Conservation (phyloP, 495 filamentous ascomycete genomes). For the Pseudevernia furfuracea region DNA sequence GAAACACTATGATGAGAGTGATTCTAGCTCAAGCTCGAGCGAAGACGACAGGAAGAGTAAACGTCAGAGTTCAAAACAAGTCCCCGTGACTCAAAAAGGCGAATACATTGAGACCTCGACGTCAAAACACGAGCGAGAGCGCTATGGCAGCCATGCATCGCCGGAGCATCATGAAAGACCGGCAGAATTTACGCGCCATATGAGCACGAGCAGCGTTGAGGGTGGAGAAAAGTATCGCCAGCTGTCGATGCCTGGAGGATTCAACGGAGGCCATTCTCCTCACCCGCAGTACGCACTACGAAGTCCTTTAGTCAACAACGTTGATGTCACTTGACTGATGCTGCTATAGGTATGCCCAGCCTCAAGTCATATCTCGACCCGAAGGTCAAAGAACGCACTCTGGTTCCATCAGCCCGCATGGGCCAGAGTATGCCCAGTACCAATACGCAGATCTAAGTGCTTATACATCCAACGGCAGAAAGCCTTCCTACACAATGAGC, state of each 20-base stretch:
- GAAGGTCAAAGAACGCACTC: conserved; percentile 22
- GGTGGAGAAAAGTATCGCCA: conserved; percentile 27
- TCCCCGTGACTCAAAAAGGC: conserved; percentile 16
- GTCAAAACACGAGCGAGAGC: conserved; percentile 27
- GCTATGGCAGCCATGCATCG: conserved; percentile 43
- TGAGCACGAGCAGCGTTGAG: conserved; percentile 21
- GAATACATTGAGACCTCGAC: conserved; percentile 27
- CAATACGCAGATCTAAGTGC: conserved; percentile 32
- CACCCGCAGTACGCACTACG: conserved; percentile 27
- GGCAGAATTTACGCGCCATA: conserved; percentile 27
- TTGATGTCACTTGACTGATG: conserved; percentile 2
- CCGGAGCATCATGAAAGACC: conserved; percentile 44
- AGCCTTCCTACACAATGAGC: conserved; percentile 27
- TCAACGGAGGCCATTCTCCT: conserved; percentile 23
- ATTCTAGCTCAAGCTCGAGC: conserved; percentile 24
- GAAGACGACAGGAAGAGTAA: conserved; percentile 23
- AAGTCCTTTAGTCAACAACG: background rate
- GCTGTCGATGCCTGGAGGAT: conserved; percentile 29
- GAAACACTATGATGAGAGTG: conserved; percentile 23
- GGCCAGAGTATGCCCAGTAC: conserved; percentile 27
- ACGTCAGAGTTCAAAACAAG: conserved; percentile 15
- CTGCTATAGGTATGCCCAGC: conserved; percentile 26
- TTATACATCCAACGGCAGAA: conserved; percentile 25
- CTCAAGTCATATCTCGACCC: conserved; percentile 21
- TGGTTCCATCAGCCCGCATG: conserved; percentile 19